Evolutionary conservation across 768 basidiomycete genomes (phyloP), one percentile per base, ranked within the genome.

Genomic region (Termitomyces sp.): DNA sequence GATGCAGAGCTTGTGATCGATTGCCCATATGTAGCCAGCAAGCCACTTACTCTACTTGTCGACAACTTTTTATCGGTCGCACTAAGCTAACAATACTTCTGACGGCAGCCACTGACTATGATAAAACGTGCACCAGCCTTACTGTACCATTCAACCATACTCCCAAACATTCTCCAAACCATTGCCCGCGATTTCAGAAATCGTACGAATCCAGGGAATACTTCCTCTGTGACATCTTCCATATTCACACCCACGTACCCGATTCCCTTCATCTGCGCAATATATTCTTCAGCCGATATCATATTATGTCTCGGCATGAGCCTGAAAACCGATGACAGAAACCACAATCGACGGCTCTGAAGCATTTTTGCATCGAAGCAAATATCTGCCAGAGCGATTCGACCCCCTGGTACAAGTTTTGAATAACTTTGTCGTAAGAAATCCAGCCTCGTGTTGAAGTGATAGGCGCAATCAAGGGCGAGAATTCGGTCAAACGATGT

Each of bases 401-500:
- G 67, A 11, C 86, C 85, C 4, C 79, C 79, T 5, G 74, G 73
- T 0, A 66, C 64, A 4, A 88, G 76, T 39, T 74, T 76, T 4
- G 35, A 49, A 60, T 78, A 75, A 3, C 74, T 68, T 64, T 87
- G 85, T 14, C 67, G 65, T 11, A 88, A 73, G 64, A 88, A 87
- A 6, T 53, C 58, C 7, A 61, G 59, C 28, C 86, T 78, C 1
- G 81, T 79, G 12, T 73, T 59, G 64, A 86, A 88, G 63, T 89
- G 86, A 63, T 86, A 88, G 2, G 85, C 85, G 60, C 85, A 88
- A 63, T 89, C 86, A 14, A 87, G 72, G 0, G 83, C 84, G 25
- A 85, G 71, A 34, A 88, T 79, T 17, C 70, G 68, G 55, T 82
- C 77, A 62, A 78, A 86, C 14, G 51, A 37, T 14, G 54, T 50